Evolutionary conservation across 768 basidiomycete genomes (phyloP), one percentile per base, ranked within the genome.

Genomic region (Sporobolomyces phaffii): DNA sequence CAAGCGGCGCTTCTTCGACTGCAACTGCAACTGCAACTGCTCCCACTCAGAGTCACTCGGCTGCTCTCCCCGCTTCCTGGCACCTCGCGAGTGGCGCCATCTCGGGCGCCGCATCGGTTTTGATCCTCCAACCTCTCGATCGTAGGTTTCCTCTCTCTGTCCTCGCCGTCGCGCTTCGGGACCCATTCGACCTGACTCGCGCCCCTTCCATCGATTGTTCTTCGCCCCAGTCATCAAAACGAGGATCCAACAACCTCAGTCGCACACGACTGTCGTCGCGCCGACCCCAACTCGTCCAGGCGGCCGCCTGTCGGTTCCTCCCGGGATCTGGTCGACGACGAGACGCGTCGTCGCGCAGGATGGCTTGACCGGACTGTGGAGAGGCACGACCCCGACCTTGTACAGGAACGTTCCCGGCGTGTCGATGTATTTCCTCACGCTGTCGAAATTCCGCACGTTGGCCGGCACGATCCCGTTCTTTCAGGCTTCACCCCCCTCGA

Each of bases 321-420:
- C 48, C 2, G 51, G 31, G 43, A 72, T 72, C 44, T 68, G 52
- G 56, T 7, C 24, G 3, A 70, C 68, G 18, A 52, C 62, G 1
- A 33, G 24, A 29, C 45, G 45, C 13, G 68, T 73, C 11, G 62
- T 73, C 6, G 22, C 38, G 15, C 20, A n/a, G 0, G 68, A 73
- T 15, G 72, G 72, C 0, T 20, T 62, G 10, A 22, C 28, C 0
- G 72, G 68, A 0, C 41, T 73, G 28, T 73, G 72, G 72, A 41
- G 68, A 17, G 72, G 72, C 9, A 66, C 68, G 17, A 59, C 59
- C 5, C 68, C 72, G 20, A 73, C 72, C 6, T 24, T 73, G 41
- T 73, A 69, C 48, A 80, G 79, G 18, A 80, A 80, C 69, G 79
- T 80, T n/a, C 80, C 80, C 1, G 80, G 80, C 28, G 80, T 80